Conservation (phyloP, 1,284 basidiomycete genomes). For the Ustilago tritici region DNA sequence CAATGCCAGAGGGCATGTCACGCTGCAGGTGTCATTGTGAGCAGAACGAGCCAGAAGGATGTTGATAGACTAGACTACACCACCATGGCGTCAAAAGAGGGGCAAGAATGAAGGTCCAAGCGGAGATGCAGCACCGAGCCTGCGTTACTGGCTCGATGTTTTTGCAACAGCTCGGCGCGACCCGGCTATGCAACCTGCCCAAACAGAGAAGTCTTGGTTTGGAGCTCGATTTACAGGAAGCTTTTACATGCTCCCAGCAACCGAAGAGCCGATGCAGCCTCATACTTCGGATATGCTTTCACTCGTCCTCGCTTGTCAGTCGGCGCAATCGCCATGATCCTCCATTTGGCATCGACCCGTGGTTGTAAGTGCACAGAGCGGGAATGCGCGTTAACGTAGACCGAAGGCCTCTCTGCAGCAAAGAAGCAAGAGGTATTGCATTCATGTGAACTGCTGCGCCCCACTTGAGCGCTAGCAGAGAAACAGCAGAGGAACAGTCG, state of each 20-base stretch:
- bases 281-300: conserved; percentile 2
- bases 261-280: conserved; percentile 4
- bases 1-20: neutral
- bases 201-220: neutral
- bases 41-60: conserved; percentile 1
- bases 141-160: neutral
- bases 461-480: neutral
- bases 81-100: neutral
- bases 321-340: neutral
- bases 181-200: conserved; percentile 5
- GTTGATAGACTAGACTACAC: neutral
- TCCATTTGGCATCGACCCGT: neutral
- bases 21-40: neutral
- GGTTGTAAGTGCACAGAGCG: neutral
- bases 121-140: neutral
- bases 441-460: neutral
- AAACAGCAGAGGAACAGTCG: neutral
- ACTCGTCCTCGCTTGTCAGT: conserved; percentile 1
- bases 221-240: neutral
- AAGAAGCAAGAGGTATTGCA: neutral
- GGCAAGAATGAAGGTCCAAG: conserved; percentile 14
- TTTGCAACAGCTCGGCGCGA: neutral
- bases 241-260: neutral
- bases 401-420: neutral
- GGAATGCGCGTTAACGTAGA: neutral